phyloP scores from a whole-genome alignment of 306 rosid genomes.

The Sicyos edulis region DNA sequence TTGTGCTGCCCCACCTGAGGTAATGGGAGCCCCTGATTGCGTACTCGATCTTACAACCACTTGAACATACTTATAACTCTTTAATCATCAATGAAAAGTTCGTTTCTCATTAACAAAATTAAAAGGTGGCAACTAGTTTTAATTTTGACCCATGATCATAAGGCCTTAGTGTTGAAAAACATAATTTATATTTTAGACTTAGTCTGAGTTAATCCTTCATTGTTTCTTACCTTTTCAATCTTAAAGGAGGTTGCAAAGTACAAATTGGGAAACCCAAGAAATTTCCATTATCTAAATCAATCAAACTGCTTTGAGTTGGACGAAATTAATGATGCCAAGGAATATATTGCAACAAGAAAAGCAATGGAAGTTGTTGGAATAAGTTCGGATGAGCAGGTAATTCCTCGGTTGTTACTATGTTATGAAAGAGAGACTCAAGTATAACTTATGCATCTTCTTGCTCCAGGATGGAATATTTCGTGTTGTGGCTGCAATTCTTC shows the following conservation, averaged over 20 bases:
- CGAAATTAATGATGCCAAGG: slow-evolving; percentile 74
- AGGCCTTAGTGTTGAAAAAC: background rate
- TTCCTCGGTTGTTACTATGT: slow-evolving; percentile 21
- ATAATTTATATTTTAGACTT: background rate
- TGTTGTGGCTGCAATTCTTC: slow-evolving; percentile 96
- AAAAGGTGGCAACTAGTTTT: background rate
- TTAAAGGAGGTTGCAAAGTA: slow-evolving; percentile 65
- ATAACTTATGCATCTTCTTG: slow-evolving; percentile 15
- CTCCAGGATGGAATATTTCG: slow-evolving; percentile 88
- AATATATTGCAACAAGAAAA: slow-evolving; percentile 67
- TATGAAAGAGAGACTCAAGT: slow-evolving; percentile 21
- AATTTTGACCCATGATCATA: background rate
- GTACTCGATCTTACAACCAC: background rate
- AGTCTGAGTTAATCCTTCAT: slow-evolving; percentile 12
- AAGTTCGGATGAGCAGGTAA: slow-evolving; percentile 81
- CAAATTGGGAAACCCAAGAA: slow-evolving; percentile 80
- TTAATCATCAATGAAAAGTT: background rate
- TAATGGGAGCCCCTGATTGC: slow-evolving; percentile 27
- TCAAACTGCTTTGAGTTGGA: slow-evolving; percentile 79
- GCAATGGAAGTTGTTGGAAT: slow-evolving; percentile 99
- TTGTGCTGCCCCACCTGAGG: slow-evolving; percentile 95
- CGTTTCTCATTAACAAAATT: background rate
- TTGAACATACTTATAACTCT: background rate
- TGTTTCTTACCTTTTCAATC: slow-evolving; percentile 20
- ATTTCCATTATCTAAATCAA: slow-evolving; percentile 89